Base-by-base conservation (phyloP, 2,329 filamentous ascomycete species). In the Teratosphaeriaceae sp. region DNA sequence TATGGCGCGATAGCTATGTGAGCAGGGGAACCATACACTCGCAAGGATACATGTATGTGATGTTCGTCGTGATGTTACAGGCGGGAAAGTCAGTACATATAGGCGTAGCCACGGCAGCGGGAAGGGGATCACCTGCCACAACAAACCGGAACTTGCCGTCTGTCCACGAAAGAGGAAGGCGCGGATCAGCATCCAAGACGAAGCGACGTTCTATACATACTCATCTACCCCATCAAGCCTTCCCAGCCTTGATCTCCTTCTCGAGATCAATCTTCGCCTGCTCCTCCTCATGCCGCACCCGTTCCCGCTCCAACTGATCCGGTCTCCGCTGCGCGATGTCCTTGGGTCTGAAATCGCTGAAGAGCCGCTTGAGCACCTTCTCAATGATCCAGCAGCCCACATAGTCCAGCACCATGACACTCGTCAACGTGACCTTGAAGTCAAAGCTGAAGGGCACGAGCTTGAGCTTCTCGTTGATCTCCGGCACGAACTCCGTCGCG, bases 401-500 rank as follows among this genome's bases (percentile, higher is more conserved):
- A 61, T 89, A 98, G 66, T 98, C 92, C 26, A 90, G 58, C 5
- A 89, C 65, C 92, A 98, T 98, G 58, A 87, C 75, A 1, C 70
- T 66, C 0, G 88, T 94, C 71, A 98, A 81, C 40, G 84, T 90
- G 33, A 76, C 62, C 74, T 94, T 95, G 77, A 98, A 98, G 56
- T 94, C 87, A 2, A 74, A 75, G 23, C 74, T 84, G 66, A 98
- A 98, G 2, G 87, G 87, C 3, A 98, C 92, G 1, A 98, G 80
- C 60, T 85, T 88, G 70, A 98, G 83, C 66, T 87, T 83, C 67
- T 90, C 78, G 68, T 97, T 98, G 66, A 98, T 81, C 63, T 97
- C 92, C 2, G 92, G 92, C 38, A 97, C 75, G 58, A 98, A 88
- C 65, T 98, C 92, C 1, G 90, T 94, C 5, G 89, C 90, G 69